Percentiles rank a stretch among this genome's conserved stretches.
Conservation (phyloP, 345 rosid species). For the Tarenaya hassleriana region DNA sequence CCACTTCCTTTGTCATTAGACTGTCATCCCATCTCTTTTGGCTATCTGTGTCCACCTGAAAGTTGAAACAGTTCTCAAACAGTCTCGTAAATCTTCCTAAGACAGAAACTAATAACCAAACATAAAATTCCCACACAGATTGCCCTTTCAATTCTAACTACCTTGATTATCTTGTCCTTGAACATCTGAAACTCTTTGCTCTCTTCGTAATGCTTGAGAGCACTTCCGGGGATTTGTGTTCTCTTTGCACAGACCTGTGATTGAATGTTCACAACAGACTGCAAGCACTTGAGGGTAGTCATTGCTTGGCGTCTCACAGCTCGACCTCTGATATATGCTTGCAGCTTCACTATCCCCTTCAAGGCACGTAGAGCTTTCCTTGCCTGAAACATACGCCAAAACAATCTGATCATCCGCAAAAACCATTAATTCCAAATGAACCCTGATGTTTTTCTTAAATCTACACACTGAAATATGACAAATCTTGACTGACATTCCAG, state of each 20-base stretch:
- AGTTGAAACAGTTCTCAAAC: not conserved
- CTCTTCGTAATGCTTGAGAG: slow-evolving; percentile 34
- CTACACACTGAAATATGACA: not conserved
- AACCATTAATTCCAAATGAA: not conserved
- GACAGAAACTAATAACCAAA: not conserved
- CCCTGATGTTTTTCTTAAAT: slow-evolving; percentile 5
- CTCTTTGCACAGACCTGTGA: slow-evolving; percentile 56
- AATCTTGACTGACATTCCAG: not conserved
- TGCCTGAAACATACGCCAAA: slow-evolving; percentile 43
- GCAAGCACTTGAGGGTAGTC: slow-evolving; percentile 70
- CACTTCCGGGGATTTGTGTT: slow-evolving; percentile 35
- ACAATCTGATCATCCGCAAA: not conserved
- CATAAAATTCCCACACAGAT: not conserved
- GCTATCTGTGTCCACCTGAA: slow-evolving; percentile 58
- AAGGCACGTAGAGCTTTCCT: slow-evolving; percentile 82
- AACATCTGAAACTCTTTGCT: slow-evolving; percentile 36
- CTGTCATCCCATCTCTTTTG: slow-evolving; percentile 84
- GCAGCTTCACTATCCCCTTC: slow-evolving; percentile 89
- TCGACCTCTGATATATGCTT: slow-evolving; percentile 78
- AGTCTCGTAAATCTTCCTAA: not conserved
- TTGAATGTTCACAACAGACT: slow-evolving; percentile 76
- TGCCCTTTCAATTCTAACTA: not conserved
- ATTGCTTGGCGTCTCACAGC: slow-evolving; percentile 78
- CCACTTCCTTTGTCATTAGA: slow-evolving; percentile 71
- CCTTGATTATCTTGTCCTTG: slow-evolving; percentile 57